phyloP scores from a whole-genome alignment of 768 basidiomycete species.

The Amanita thiersii region DNA sequence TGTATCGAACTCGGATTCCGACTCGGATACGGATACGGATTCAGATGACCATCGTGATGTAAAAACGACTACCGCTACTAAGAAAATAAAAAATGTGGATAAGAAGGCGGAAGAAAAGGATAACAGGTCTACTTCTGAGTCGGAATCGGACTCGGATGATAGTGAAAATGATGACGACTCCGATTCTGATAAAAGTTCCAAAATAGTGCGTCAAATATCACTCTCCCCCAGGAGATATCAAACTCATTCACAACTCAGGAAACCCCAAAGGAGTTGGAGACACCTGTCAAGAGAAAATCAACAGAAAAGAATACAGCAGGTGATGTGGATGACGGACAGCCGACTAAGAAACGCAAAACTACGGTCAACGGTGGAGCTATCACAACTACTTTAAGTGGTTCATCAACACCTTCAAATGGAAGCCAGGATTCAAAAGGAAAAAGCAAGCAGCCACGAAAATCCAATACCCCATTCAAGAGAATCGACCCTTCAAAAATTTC shows the following conservation, averaged over 20 bases:
- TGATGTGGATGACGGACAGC: slow-evolving; percentile 15
- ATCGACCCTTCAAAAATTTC: slow-evolving; percentile 59
- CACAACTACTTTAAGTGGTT: slow-evolving; percentile 33
- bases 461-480: slow-evolving; percentile 71
- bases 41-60: slow-evolving; percentile 18
- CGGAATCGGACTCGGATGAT: slow-evolving; percentile 6
- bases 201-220: neutral
- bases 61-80: slow-evolving; percentile 9
- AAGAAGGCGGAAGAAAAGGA: slow-evolving; percentile 1
- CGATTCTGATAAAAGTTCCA: neutral
- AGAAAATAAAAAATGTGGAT: neutral
- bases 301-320: slow-evolving; percentile 6
- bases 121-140: slow-evolving; percentile 2
- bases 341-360: slow-evolving; percentile 55
- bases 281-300: slow-evolving; percentile 3
- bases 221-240: slow-evolving; percentile 16
- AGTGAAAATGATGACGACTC: neutral
- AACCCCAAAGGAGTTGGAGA: neutral
- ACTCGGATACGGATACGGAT: slow-evolving; percentile 14
- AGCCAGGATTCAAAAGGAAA: slow-evolving; percentile 14
- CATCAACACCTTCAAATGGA: slow-evolving; percentile 6
- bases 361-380: slow-evolving; percentile 43
- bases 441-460: slow-evolving; percentile 24
- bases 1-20: slow-evolving; percentile 18
- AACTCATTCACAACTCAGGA: slow-evolving; percentile 5